Evolutionary conservation across 441 rosid genomes (phyloP).

Genomic region (Populus tomentosa): DNA sequence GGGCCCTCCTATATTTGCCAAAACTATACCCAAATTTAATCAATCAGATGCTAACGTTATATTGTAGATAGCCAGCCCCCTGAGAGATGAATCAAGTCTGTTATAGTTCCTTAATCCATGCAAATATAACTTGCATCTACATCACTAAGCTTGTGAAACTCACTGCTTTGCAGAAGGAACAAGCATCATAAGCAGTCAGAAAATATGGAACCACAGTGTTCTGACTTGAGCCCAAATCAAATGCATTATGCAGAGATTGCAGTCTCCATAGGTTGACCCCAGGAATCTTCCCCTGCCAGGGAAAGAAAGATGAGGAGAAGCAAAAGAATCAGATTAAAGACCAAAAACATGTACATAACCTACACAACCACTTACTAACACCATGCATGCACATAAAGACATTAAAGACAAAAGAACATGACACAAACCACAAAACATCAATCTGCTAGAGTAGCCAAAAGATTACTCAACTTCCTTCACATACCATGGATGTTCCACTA

Average conservation of each 20-base stretch:
- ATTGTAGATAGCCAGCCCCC: not conserved
- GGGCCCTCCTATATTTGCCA: not conserved
- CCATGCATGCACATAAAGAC: too few relatives aligned
- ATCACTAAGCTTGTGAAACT: slow-evolving; percentile 3
- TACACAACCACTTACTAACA: too few relatives aligned
- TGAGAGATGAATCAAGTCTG: not conserved
- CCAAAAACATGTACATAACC: not conserved
- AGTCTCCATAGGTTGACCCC: slow-evolving; percentile 20
- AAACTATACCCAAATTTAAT: not conserved
- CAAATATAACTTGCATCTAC: not conserved
- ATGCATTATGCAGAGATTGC: not conserved
- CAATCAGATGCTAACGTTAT: slow-evolving; percentile 4
- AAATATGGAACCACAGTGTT: not conserved
- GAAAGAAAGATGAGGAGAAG: not conserved
- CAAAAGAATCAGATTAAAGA: not conserved
- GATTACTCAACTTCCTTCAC: not conserved
- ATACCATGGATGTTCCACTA: not conserved
- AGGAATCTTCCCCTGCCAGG: slow-evolving; percentile 10
- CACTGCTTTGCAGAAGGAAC: not conserved
- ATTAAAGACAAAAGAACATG: too few relatives aligned
- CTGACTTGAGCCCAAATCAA: not conserved
- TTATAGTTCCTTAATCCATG: not conserved
- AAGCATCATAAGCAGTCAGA: not conserved
- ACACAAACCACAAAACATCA: too few relatives aligned
- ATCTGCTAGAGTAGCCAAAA: not conserved